Evolutionary conservation across 2,329 filamentous ascomycete genomes (phyloP).

Genomic region (Venturia asperata): DNA sequence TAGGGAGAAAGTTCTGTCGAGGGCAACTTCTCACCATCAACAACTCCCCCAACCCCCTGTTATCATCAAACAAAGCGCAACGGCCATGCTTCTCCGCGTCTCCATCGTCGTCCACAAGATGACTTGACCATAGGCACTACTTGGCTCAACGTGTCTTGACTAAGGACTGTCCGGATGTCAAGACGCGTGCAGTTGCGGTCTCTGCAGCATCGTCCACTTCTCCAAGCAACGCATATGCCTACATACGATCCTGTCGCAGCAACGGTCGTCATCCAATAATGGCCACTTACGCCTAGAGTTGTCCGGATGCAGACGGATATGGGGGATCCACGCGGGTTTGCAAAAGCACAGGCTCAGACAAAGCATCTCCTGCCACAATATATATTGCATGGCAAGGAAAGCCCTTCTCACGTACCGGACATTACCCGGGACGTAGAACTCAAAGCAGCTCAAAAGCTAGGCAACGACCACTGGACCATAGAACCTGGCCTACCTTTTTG

Average conservation of each 20-base stretch:
- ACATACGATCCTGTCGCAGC: not conserved
- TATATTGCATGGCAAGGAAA: constrained; percentile 7
- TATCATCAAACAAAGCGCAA: not conserved
- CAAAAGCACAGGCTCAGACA: constrained; percentile 5
- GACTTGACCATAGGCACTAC: not conserved
- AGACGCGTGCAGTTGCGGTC: not conserved
- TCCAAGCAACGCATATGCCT: constrained; percentile 1
- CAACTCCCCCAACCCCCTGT: not conserved
- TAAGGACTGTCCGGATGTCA: not conserved
- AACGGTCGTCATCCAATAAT: not conserved
- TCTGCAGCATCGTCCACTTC: not conserved
- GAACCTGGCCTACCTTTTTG: not conserved
- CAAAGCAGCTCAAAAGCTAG: not conserved
- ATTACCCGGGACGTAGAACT: not conserved
- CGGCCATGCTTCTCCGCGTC: not conserved
- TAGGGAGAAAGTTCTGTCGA: too few relatives aligned
- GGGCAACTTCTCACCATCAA: not conserved
- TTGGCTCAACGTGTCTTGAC: not conserved
- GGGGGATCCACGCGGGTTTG: not conserved
- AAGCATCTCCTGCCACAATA: constrained; percentile 1
- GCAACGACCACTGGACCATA: not conserved
- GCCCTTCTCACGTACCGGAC: not conserved
- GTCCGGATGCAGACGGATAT: not conserved
- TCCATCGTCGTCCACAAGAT: not conserved
- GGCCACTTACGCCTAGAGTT: not conserved